Evolutionary conservation across 345 rosid species (phyloP).

Genomic region (Ailanthus altissimus): DNA sequence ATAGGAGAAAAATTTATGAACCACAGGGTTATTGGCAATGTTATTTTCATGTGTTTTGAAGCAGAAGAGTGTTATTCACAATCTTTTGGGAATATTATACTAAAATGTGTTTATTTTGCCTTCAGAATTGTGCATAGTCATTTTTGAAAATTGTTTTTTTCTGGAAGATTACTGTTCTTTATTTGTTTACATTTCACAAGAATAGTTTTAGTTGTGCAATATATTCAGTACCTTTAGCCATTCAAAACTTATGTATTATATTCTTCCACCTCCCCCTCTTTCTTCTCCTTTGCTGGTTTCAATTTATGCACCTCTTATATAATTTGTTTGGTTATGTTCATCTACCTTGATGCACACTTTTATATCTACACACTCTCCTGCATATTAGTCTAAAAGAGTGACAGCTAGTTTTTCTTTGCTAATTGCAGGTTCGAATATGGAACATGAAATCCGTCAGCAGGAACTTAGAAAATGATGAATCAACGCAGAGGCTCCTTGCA

Average conservation of each 20-base stretch:
- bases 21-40: neutral
- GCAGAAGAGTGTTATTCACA: neutral
- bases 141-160: no score
- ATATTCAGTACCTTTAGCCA: neutral
- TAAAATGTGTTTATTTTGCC: neutral
- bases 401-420: neutral
- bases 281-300: neutral
- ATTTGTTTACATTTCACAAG: neutral
- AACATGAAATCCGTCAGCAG: slow-evolving; percentile 78
- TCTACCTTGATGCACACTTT: neutral
- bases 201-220: neutral
- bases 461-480: slow-evolving; percentile 57
- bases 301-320: neutral
- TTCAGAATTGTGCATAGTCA: neutral
- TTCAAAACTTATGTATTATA: neutral
- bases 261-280: neutral
- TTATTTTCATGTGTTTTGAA: neutral
- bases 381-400: neutral
- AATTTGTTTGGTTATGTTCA: slow-evolving; percentile 7
- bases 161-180: neutral
- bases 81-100: neutral
- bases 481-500: slow-evolving; percentile 82
- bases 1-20: neutral
- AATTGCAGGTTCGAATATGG: slow-evolving; percentile 89
- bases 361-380: neutral